Percentiles rank a stretch among this genome's conserved stretches.
phyloP scores from a whole-genome alignment of 805 yeast genomes.

The Spencermartinsiella europaea region DNA sequence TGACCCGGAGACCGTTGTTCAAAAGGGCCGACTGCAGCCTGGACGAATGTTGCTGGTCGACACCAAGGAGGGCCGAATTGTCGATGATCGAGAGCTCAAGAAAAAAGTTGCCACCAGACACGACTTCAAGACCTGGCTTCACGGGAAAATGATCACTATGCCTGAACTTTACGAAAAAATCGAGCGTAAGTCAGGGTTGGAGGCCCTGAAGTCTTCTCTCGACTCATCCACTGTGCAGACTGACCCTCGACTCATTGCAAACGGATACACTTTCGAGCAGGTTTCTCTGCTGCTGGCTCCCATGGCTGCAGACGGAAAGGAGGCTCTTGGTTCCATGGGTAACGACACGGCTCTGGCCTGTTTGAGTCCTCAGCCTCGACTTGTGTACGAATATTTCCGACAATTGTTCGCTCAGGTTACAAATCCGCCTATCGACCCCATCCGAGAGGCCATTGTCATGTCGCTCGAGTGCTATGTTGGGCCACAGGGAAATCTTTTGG shows the following conservation, averaged over 20 bases:
- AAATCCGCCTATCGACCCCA: constrained; percentile 98
- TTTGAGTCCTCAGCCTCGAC: constrained; percentile 83
- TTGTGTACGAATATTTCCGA: constrained; percentile 89
- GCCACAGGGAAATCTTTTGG: constrained; percentile 95
- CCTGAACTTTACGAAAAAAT: constrained; percentile 66
- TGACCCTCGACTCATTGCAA: constrained; percentile 79
- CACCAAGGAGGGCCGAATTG: constrained; percentile 86
- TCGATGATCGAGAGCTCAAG: constrained; percentile 88
- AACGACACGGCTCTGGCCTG: constrained; percentile 95
- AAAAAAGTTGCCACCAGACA: constrained; percentile 68
- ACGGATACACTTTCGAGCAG: constrained; percentile 95
- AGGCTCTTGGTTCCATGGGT: constrained; percentile 98
- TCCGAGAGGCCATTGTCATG: constrained; percentile 95
- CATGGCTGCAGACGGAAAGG: constrained; percentile 89
- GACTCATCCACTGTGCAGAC: constrained; percentile 50
- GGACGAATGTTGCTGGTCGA: constrained; percentile 95
- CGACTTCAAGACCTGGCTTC: constrained; percentile 92
- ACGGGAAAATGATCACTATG: constrained; percentile 79
- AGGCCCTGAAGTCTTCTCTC: constrained; percentile 19
- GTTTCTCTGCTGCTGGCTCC: constrained; percentile 78
- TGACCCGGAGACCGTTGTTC: constrained; percentile 72
- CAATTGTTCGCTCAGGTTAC: constrained; percentile 98
- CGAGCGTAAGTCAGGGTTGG: constrained; percentile 35
- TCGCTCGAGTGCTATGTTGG: constrained; percentile 95
- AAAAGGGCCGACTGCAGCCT: constrained; percentile 92